Conservation (phyloP, 2,329 filamentous ascomycete genomes). For the Gaeumannomyces sp. region DNA sequence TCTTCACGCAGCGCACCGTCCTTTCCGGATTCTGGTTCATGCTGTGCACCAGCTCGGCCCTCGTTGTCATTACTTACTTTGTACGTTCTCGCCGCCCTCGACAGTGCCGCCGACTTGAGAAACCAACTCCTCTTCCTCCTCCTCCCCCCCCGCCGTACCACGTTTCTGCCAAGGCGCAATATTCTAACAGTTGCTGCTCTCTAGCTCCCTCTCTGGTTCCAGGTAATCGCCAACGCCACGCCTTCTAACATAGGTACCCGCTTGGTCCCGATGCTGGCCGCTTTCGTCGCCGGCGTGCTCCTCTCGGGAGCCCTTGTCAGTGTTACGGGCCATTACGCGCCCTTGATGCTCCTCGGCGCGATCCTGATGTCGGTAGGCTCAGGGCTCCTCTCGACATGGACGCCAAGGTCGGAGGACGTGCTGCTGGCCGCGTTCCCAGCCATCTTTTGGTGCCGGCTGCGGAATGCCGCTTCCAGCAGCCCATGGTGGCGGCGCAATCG, state of each 20-base stretch:
- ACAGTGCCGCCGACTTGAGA: background rate
- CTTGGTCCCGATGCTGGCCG: conserved; percentile 34
- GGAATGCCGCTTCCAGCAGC: conserved; percentile 37
- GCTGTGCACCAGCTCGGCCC: conserved; percentile 25
- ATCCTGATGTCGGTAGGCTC: conserved; percentile 31
- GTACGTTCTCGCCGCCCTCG: conserved; percentile 16
- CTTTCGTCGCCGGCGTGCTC: conserved; percentile 35
- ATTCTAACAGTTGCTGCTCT: conserved; percentile 6
- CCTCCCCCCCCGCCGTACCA: background rate
- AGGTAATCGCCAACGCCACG: conserved; percentile 34
- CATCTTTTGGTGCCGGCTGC: conserved; percentile 37
- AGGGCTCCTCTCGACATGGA: conserved; percentile 30
- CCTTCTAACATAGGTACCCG: conserved; percentile 37
- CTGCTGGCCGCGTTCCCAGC: conserved; percentile 28
- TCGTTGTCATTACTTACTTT: conserved; percentile 6
- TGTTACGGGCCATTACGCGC: conserved; percentile 38
- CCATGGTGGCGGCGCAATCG: conserved; percentile 40
- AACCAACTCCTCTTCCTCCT: background rate
- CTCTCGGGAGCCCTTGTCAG: conserved; percentile 30
- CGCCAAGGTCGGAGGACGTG: conserved; percentile 17
- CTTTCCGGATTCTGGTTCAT: conserved; percentile 27
- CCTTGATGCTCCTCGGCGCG: conserved; percentile 33
- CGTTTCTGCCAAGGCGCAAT: background rate
- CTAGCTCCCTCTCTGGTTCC: conserved; percentile 45
- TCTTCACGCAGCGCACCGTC: conserved; percentile 35